phyloP scores from a whole-genome alignment of 2,329 filamentous ascomycete genomes.

The Cephalotrichum gorgonifer region DNA sequence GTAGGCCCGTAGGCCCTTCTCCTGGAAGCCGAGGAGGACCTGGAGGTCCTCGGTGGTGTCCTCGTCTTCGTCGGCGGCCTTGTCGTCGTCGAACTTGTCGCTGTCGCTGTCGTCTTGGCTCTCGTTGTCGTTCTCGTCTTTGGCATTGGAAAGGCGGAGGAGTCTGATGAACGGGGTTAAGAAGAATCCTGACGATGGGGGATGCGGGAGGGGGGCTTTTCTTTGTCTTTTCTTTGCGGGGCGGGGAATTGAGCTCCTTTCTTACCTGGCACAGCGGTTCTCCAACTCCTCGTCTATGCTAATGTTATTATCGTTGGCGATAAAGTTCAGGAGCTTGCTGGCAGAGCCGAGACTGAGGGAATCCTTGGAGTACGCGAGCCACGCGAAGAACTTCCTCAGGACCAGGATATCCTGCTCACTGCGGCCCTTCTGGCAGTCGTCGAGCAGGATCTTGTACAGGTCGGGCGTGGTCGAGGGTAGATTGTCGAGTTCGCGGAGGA shows the following conservation, averaged over 20 bases:
- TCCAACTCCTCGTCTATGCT: constrained; percentile 5
- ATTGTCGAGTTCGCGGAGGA: constrained; percentile 13
- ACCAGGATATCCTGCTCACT: constrained; percentile 1
- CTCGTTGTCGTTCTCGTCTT: background rate
- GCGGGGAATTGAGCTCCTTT: background rate
- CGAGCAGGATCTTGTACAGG: constrained; percentile 16
- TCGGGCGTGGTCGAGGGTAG: background rate
- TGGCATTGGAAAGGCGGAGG: background rate
- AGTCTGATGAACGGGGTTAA: background rate
- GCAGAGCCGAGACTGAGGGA: background rate
- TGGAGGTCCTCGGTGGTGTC: background rate
- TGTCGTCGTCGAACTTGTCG: background rate
- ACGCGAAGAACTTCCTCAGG: constrained; percentile 1
- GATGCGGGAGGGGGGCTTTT: background rate
- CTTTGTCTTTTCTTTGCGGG: background rate
- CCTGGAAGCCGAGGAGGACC: constrained; percentile 2
- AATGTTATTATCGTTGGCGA: background rate
- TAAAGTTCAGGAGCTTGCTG: background rate
- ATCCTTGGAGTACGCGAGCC: constrained; percentile 2
- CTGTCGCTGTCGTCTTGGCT: background rate
- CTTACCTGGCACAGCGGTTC: constrained; percentile 1
- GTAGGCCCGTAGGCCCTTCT: background rate
- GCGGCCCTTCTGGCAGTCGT: constrained; percentile 14
- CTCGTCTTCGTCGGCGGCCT: background rate
- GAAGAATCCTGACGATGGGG: background rate